Evolutionary conservation across 2,329 filamentous ascomycete genomes (phyloP), one percentile per base, ranked within the genome.

Genomic region (Colletotrichum australisinense): DNA sequence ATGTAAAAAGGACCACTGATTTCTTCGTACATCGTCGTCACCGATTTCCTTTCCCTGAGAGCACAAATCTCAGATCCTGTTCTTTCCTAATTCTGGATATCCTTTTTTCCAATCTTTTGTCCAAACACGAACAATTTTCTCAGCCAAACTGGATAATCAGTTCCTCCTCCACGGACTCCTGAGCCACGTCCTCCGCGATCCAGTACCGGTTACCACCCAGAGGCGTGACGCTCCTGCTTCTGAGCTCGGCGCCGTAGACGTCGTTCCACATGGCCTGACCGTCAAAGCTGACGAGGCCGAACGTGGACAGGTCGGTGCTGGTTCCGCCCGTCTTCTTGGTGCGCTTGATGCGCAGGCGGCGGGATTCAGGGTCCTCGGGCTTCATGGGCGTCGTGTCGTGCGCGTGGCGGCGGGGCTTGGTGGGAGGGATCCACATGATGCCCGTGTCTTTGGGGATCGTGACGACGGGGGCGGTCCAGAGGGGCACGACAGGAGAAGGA

Each of bases 261-360:
- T 32, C 55, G 14, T 67, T 53, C 74, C 74, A 75, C 56, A 75
- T 73, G 35, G 4, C 14, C 7, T 74, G 63, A 26, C 63, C 63
- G 3, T 28, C 53, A 19, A 75, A 75, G 52, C 35, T 68, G 19
- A 68, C 74, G 5, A 63, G 63, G n/a, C 42, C 68, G n/a, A 67
- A 30, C 22, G 55, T 52, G 26, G 77, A 69, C 7, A 73, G 74
- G 46, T 75, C 73, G 35, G 71, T 5, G 19, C 42, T 49, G 4
- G 30, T 22, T 4, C 56, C 52, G 1, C 32, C 32, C 32, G 3
- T 35, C 32, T 55, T 14, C 56, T 69, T 57, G 30, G 63, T 26
- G 26, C 68, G 68, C 46, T 57, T 67, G 32, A 49, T 22, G 26
- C 63, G 72, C 59, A 74, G 46, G 8, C 38, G 57, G 19, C 65